Evolutionary conservation across 331 rosid species (phyloP).

Genomic region (Pyracantha coccinea): DNA sequence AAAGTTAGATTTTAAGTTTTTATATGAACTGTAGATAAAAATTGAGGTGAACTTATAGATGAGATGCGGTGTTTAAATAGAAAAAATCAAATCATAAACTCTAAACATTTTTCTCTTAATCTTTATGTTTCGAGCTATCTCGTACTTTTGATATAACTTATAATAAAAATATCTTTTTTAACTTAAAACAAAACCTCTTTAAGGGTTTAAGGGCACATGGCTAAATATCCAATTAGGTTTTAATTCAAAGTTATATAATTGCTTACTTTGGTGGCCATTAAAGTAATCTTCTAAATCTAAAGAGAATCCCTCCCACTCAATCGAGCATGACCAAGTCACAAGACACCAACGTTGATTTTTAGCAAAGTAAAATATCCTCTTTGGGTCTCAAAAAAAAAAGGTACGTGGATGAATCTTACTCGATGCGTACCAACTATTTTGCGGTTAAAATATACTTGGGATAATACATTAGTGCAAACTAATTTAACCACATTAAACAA

Average conservation of each 20-base stretch:
- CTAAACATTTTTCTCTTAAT: too few relatives aligned
- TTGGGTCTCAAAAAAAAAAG: background rate
- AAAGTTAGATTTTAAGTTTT: too few relatives aligned
- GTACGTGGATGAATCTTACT: background rate
- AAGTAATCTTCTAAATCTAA: background rate
- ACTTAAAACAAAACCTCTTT: too few relatives aligned
- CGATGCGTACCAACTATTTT: background rate
- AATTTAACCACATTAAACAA: background rate
- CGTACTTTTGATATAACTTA: too few relatives aligned
- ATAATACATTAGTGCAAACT: too few relatives aligned
- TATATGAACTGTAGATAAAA: too few relatives aligned
- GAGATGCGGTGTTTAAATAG: too few relatives aligned
- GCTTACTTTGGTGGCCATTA: background rate
- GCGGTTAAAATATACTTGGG: background rate
- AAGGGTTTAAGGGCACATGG: background rate
- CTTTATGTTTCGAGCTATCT: too few relatives aligned
- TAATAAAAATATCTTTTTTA: too few relatives aligned
- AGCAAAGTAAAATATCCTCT: background rate
- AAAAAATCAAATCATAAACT: too few relatives aligned
- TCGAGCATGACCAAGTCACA: background rate
- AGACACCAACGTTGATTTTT: background rate
- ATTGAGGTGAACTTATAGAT: too few relatives aligned
- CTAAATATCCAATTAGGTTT: background rate
- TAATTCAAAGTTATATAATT: background rate
- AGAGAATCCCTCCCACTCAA: background rate